Evolutionary conservation across 805 yeast genomes (phyloP).

Genomic region (Deakozyma indianensis): DNA sequence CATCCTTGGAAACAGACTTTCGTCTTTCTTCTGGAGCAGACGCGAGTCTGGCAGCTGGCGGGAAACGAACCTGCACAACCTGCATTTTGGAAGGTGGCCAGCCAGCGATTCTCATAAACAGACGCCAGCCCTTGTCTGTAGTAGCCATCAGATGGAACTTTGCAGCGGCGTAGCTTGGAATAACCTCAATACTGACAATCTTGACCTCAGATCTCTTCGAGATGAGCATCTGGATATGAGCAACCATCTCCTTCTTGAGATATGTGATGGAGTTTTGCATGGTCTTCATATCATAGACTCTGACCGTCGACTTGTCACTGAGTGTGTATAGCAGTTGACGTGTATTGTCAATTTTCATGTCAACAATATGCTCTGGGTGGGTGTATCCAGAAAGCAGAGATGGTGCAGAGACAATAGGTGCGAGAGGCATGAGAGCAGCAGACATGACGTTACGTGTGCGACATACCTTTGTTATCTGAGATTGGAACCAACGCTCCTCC

Average conservation of each 20-base stretch:
- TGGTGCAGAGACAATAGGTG: constrained; percentile 10
- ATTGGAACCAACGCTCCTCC: constrained; percentile 74
- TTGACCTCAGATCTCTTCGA: neutral
- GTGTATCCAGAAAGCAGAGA: constrained; percentile 15
- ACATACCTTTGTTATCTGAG: constrained; percentile 72
- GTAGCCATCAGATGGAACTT: constrained; percentile 60
- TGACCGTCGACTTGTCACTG: constrained; percentile 66
- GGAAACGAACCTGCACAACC: constrained; percentile 28
- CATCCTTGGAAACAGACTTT: neutral
- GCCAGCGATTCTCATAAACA: constrained; percentile 41
- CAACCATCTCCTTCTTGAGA: constrained; percentile 2
- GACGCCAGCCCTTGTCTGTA: constrained; percentile 72
- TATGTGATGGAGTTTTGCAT: constrained; percentile 13
- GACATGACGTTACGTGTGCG: constrained; percentile 52
- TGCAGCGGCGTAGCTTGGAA: neutral
- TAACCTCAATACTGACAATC: neutral
- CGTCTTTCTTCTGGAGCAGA: neutral
- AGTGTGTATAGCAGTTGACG: constrained; percentile 69
- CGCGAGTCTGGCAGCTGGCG: constrained; percentile 25
- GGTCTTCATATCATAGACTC: constrained; percentile 50
- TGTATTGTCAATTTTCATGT: constrained; percentile 60
- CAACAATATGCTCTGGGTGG: constrained; percentile 44
- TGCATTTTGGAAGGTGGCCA: constrained; percentile 24
- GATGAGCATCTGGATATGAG: constrained; percentile 1
- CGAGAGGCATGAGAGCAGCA: constrained; percentile 14